Conservation (phyloP, 2,329 filamentous ascomycete genomes). For the Conoideocrella luteorostrata region DNA sequence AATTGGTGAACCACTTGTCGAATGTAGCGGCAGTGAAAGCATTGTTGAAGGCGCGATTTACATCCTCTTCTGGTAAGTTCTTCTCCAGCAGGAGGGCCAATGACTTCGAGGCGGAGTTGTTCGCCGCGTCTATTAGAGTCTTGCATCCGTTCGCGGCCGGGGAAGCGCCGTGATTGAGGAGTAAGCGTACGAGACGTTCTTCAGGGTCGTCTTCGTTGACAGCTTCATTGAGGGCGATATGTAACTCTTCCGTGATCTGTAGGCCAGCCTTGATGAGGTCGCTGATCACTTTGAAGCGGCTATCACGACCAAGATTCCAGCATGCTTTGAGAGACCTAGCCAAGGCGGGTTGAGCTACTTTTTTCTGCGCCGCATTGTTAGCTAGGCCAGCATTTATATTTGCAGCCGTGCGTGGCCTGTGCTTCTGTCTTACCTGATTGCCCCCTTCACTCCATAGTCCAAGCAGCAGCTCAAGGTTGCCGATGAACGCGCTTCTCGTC, state of each 20-base stretch:
- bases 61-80: slow-evolving; percentile 34
- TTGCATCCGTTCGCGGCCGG: slow-evolving; percentile 45
- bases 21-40: slow-evolving; percentile 37
- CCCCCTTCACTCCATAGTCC: slow-evolving; percentile 36
- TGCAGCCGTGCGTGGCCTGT: too few species aligned
- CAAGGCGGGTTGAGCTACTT: slow-evolving; percentile 40
- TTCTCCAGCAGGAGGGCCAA: slow-evolving; percentile 36
- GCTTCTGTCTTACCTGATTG: slow-evolving; percentile 33
- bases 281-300: slow-evolving; percentile 39
- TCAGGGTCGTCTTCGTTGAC: slow-evolving; percentile 48
- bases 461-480: slow-evolving; percentile 44
- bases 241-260: slow-evolving; percentile 40
- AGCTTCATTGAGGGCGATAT: slow-evolving; percentile 43
- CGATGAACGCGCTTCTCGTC: slow-evolving; percentile 43
- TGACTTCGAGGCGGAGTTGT: slow-evolving; percentile 29
- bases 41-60: slow-evolving; percentile 38
- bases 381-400: too few species aligned
- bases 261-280: slow-evolving; percentile 48
- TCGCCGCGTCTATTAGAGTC: slow-evolving; percentile 43
- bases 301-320: slow-evolving; percentile 43
- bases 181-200: slow-evolving; percentile 37
- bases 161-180: slow-evolving; percentile 46
- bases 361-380: slow-evolving; percentile 27
- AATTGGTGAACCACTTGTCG: slow-evolving; percentile 38
- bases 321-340: slow-evolving; percentile 46